Percentiles rank a stretch among this genome's conserved stretches.
Evolutionary conservation across 1,284 basidiomycete genomes (phyloP).

Genomic region (Paramarasmius palmivorus): DNA sequence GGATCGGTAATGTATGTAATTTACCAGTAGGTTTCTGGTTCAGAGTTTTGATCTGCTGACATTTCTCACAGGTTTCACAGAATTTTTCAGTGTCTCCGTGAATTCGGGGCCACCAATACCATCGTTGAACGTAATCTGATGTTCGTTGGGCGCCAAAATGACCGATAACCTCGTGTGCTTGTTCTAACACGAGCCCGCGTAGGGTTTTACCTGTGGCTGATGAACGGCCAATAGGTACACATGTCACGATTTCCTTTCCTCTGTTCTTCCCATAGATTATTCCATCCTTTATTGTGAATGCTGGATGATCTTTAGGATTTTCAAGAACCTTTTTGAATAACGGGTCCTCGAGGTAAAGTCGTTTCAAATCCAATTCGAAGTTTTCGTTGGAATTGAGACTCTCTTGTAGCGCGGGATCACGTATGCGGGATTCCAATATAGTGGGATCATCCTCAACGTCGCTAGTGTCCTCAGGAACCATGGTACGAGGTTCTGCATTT

Average conservation of each 20-base stretch:
- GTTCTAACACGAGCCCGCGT: conserved; percentile 20
- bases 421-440: not conserved
- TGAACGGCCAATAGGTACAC: not conserved
- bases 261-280: not conserved
- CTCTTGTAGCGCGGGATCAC: no score
- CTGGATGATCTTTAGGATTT: conserved; percentile 2
- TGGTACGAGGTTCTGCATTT: not conserved
- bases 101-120: conserved; percentile 36
- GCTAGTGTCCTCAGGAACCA: no score
- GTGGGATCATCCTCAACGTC: no score
- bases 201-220: no score
- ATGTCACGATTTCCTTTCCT: not conserved
- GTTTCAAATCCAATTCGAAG: not conserved
- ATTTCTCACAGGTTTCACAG: conserved; percentile 17
- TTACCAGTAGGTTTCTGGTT: not conserved
- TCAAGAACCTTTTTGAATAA: conserved; percentile 1
- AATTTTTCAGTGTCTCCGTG: conserved; percentile 21
- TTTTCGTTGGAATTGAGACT: no score
- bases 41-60: not conserved
- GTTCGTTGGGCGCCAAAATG: conserved; percentile 27
- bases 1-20: not conserved
- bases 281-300: not conserved
- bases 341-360: not conserved
- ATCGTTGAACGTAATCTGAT: conserved; percentile 25
- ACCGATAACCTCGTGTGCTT: conserved; percentile 26